phyloP scores from a whole-genome alignment of 441 rosid species.

The Gossypium gossypioides region DNA sequence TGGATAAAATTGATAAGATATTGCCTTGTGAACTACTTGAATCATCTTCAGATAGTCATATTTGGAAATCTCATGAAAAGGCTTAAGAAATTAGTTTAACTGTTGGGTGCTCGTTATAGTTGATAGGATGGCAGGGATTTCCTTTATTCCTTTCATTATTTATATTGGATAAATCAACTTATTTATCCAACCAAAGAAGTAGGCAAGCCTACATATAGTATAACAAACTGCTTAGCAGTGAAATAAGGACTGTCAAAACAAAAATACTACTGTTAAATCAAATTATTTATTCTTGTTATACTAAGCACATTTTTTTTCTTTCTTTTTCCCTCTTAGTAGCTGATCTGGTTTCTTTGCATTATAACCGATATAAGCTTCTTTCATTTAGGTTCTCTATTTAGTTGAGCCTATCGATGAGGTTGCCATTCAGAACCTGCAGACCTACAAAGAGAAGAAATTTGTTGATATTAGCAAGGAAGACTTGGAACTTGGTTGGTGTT shows the following conservation, averaged over 20 bases:
- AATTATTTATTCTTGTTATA: neutral
- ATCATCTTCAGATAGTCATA: neutral
- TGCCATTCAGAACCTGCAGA: slow-evolving; percentile 85
- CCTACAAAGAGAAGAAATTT: slow-evolving; percentile 93
- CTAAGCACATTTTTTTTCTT: neutral
- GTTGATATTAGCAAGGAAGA: slow-evolving; percentile 98
- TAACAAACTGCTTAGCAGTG: neutral
- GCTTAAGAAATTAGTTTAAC: neutral
- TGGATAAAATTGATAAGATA: neutral
- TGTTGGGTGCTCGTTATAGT: neutral
- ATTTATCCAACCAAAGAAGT: neutral
- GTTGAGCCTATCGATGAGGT: slow-evolving; percentile 95
- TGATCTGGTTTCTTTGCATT: neutral
- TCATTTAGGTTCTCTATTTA: slow-evolving; percentile 67
- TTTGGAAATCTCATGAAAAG: neutral
- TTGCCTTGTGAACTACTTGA: neutral
- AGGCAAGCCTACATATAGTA: neutral
- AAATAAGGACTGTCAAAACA: neutral
- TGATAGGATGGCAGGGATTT: neutral
- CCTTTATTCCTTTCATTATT: neutral
- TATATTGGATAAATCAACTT: neutral
- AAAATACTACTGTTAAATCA: neutral
- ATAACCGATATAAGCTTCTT: slow-evolving; percentile 14
- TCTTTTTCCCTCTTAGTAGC: neutral
- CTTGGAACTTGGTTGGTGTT: slow-evolving; percentile 69